Evolutionary conservation across 2,329 filamentous ascomycete genomes (phyloP), one percentile per base, ranked within the genome.

Genomic region (Lecanicillium sp.): DNA sequence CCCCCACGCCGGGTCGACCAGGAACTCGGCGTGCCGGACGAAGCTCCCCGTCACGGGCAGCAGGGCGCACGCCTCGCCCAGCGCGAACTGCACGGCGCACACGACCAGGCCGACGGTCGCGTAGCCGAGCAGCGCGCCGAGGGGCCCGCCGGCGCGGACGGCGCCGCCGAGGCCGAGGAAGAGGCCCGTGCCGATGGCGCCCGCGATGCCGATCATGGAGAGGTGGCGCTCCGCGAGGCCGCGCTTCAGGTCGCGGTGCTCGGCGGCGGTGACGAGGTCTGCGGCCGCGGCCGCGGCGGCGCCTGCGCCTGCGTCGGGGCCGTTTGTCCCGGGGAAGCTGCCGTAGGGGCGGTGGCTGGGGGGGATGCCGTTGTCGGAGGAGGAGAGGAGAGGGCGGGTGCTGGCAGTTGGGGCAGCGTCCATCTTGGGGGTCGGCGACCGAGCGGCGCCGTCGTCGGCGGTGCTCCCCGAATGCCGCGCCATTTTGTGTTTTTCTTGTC

Each of bases 11-110:
- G 79, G 79, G 57, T 82, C 80, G 50, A 83, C 74, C 38, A 83
- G 73, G 30, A 79, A 76, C 56, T 78, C 73, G 45, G 74, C 69
- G 60, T 83, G 81, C 7, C 77, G 69, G 44, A 80, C 79, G 62
- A 83, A 83, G 30, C 75, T 74, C 19, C 79, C 79, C 11, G 79
- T 81, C n/a, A 83, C 74, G 3, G 79, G 80, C 15, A 80, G 72
- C 56, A 82, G 62, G 10, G 80, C 77, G 1, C 78, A 76, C 29
- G 81, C 66, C 63, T 83, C 79, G 26, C 79, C 80, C 35, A 83
- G 68, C 7, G 79, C 78, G 52, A 74, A 73, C 68, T 70, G 81
- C 37, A 78, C 78, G 46, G 76, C 70, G 53, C 77, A 75, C 44
- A 81, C 72, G 57, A 81, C 73, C 35, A 74, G 57, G 27, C 78